A percentile compares a stretch with the other conserved stretches of the same genome.
phyloP scores from a whole-genome alignment of 768 basidiomycete genomes.

The Solioccasus polychromus region DNA sequence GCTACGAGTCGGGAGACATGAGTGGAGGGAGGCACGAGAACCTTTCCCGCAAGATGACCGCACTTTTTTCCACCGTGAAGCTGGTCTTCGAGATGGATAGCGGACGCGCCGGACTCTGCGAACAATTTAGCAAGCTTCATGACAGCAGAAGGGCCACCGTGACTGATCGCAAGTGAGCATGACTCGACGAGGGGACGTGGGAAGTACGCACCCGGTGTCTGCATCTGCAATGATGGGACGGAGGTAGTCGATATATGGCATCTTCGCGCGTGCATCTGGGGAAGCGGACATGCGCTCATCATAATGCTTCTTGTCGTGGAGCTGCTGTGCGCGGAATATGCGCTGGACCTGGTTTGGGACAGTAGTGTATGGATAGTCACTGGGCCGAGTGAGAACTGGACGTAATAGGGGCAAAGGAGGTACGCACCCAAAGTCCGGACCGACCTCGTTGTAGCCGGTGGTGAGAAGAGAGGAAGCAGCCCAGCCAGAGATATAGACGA shows the following conservation, averaged over 20 bases:
- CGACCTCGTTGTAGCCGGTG: constrained; percentile 88
- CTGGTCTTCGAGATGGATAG: constrained; percentile 92
- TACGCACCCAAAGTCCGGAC: constrained; percentile 80
- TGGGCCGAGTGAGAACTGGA: constrained; percentile 27
- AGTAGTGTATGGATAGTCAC: constrained; percentile 94
- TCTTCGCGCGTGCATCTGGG: constrained; percentile 59
- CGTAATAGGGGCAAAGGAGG: too few species aligned
- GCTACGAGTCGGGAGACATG: constrained; percentile 84
- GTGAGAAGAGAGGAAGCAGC: constrained; percentile 83
- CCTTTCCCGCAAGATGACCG: constrained; percentile 89
- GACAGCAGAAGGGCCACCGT: constrained; percentile 88
- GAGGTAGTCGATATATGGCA: constrained; percentile 84
- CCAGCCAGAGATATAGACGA: constrained; percentile 93
- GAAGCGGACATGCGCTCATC: constrained; percentile 75
- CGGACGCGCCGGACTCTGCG: constrained; percentile 91
- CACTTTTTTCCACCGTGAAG: constrained; percentile 95
- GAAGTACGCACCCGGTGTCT: constrained; percentile 74
- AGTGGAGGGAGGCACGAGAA: constrained; percentile 86
- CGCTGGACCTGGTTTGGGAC: constrained; percentile 95
- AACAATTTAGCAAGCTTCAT: constrained; percentile 95
- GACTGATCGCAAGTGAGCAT: constrained; percentile 43
- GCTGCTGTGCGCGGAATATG: constrained; percentile 85
- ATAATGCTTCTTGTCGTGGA: constrained; percentile 92
- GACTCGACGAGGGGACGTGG: not conserved
- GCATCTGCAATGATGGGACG: constrained; percentile 93